Conservation (phyloP, 2,329 filamentous ascomycete species). For the Cordyceps cicadae region DNA sequence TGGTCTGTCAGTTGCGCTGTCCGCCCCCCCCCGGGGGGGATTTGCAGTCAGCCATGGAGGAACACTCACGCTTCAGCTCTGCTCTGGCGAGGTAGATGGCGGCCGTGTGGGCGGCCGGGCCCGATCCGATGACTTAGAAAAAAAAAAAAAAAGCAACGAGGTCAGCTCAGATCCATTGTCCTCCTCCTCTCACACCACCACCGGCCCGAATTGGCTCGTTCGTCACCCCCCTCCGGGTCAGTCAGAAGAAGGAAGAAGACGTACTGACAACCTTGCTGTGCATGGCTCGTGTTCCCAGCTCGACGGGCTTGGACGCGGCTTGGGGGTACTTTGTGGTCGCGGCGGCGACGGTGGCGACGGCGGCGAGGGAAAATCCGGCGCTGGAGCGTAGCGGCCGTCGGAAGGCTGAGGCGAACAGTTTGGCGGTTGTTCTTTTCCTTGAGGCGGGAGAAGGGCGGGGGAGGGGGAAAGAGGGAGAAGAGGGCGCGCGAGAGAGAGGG, state of each 20-base stretch:
- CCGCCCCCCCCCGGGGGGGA: too few species aligned
- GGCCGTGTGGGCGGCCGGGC: slow-evolving; percentile 93
- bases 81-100: slow-evolving; percentile 93
- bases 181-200: not conserved
- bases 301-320: slow-evolving; percentile 11
- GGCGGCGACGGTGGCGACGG: slow-evolving; percentile 46
- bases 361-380: slow-evolving; percentile 64
- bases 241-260: slow-evolving; percentile 27
- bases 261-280: slow-evolving; percentile 86
- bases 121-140: slow-evolving; percentile 69
- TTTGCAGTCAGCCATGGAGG: not conserved
- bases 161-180: not conserved
- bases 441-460: not conserved
- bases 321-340: slow-evolving; percentile 15
- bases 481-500: too few species aligned
- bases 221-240: too few species aligned
- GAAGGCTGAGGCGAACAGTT: slow-evolving; percentile 84
- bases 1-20: slow-evolving; percentile 11
- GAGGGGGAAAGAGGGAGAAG: not conserved
- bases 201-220: too few species aligned
- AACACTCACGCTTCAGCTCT: slow-evolving; percentile 67
- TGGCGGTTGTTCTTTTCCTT: slow-evolving; percentile 47
- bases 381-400: slow-evolving; percentile 69
- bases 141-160: not conserved
- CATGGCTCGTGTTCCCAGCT: slow-evolving; percentile 54